These are phyloP conservation scores for Apophysomyces ossiformis DNA, from an alignment of 371 early-diverging fungal genomes.

Conservation along the genomic window DNA sequence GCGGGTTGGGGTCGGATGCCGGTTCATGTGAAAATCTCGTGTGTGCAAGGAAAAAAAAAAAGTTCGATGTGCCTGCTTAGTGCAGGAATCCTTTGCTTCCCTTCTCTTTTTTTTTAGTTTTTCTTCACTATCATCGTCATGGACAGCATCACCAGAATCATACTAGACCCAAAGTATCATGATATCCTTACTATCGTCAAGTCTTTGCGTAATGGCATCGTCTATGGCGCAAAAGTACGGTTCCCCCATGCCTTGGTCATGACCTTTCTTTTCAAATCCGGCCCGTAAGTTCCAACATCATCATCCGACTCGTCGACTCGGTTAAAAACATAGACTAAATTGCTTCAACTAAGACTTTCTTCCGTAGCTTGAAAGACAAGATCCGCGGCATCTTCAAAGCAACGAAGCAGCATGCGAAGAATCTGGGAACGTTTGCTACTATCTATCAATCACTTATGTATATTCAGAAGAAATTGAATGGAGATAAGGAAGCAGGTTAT, in stretches of 20 bases:
- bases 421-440: constrained; percentile 90
- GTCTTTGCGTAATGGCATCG: constrained; percentile 94
- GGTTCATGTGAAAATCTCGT: constrained; percentile 7
- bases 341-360: neutral
- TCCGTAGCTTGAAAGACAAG: constrained; percentile 53
- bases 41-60: neutral
- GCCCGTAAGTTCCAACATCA: constrained; percentile 65
- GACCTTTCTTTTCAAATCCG: constrained; percentile 92
- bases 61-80: neutral
- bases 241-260: constrained; percentile 98
- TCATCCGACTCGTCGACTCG: neutral
- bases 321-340: neutral
- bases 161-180: constrained; percentile 76
- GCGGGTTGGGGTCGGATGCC: constrained; percentile 9
- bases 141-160: constrained; percentile 57
- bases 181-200: constrained; percentile 88
- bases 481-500: constrained; percentile 73
- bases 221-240: constrained; percentile 95
- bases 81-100: constrained; percentile 2
- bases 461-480: constrained; percentile 67
- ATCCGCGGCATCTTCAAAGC: constrained; percentile 78
- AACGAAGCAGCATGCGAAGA: constrained; percentile 88
- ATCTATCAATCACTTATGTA: constrained; percentile 93
- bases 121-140: constrained; percentile 22
- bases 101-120: constrained; percentile 12